Percentiles rank a stretch among this genome's conserved stretches.
phyloP scores from a whole-genome alignment of 2,329 filamentous ascomycete genomes.

The Trichoderma pleuroti region DNA sequence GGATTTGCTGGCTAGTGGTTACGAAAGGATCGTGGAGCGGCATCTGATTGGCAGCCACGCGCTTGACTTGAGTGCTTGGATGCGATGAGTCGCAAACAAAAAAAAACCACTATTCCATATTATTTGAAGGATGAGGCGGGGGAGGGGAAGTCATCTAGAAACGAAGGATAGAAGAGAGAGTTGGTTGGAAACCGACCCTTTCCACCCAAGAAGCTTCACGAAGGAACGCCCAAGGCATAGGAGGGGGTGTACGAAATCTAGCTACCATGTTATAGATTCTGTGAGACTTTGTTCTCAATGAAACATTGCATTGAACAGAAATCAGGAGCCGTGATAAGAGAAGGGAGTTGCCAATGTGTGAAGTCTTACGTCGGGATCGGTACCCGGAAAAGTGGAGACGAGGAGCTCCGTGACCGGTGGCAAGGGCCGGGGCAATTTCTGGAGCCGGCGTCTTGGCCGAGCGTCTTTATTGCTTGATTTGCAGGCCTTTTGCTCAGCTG shows the following conservation, averaged over 20 bases:
- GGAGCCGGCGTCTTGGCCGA: neutral
- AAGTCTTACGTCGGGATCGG: neutral
- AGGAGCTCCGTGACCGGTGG: slow-evolving; percentile 9
- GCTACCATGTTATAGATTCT: slow-evolving; percentile 4
- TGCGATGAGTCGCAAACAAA: neutral
- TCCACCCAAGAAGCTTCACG: neutral
- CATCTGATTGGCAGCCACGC: neutral
- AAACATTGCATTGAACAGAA: neutral
- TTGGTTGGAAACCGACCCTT: neutral
- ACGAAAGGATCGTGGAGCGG: neutral
- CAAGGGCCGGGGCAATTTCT: neutral
- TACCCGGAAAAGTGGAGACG: slow-evolving; percentile 17
- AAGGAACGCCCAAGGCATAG: neutral
- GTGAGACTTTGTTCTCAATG: neutral
- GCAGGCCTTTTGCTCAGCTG: neutral
- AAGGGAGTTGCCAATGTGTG: neutral
- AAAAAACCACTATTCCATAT: neutral
- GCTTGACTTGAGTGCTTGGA: neutral
- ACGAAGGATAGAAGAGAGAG: neutral
- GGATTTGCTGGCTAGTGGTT: neutral
- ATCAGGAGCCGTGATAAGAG: neutral
- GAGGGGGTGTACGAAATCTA: neutral
- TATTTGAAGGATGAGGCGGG: neutral
- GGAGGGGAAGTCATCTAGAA: neutral
- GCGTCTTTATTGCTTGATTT: neutral